Percentiles rank a stretch among this genome's conserved stretches.
phyloP scores from a whole-genome alignment of 75 land plant species.

The Sequoiadendron giganteum region DNA sequence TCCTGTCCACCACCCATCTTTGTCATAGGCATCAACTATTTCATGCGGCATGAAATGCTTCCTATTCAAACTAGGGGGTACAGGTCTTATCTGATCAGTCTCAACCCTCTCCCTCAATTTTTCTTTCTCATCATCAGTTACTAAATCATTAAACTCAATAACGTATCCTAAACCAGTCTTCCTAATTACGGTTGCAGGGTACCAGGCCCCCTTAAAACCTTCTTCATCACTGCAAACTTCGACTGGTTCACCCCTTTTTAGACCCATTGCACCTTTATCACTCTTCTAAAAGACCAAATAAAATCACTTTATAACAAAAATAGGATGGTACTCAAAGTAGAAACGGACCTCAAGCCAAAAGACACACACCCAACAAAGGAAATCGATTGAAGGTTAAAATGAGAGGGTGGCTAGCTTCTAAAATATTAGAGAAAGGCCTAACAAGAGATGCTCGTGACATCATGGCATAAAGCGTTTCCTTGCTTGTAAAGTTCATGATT shows the following conservation, averaged over 20 bases:
- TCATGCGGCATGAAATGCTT: constrained; percentile 25
- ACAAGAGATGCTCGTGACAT: neutral
- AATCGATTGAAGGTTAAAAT: neutral
- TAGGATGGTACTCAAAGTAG: neutral
- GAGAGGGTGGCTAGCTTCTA: neutral
- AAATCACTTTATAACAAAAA: neutral
- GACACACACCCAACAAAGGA: too few relatives aligned
- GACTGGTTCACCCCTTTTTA: constrained; percentile 20
- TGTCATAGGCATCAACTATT: constrained; percentile 52
- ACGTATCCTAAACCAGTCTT: constrained; percentile 16
- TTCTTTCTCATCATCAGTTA: constrained; percentile 33
- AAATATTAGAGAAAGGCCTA: too few relatives aligned
- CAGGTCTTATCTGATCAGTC: constrained; percentile 35
- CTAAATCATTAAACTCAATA: constrained; percentile 37
- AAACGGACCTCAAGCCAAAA: neutral
- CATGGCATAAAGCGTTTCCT: neutral
- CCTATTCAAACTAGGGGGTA: constrained; percentile 25
- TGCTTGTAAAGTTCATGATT: neutral
- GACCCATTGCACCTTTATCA: neutral
- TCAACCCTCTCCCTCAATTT: constrained; percentile 38
- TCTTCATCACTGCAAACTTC: constrained; percentile 61
- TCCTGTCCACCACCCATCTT: constrained; percentile 67
- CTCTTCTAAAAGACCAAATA: neutral
- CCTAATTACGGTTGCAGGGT: constrained; percentile 32
- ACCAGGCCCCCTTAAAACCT: constrained; percentile 49